phyloP scores from a whole-genome alignment of 768 basidiomycete genomes.

The Lenzites betulinus region DNA sequence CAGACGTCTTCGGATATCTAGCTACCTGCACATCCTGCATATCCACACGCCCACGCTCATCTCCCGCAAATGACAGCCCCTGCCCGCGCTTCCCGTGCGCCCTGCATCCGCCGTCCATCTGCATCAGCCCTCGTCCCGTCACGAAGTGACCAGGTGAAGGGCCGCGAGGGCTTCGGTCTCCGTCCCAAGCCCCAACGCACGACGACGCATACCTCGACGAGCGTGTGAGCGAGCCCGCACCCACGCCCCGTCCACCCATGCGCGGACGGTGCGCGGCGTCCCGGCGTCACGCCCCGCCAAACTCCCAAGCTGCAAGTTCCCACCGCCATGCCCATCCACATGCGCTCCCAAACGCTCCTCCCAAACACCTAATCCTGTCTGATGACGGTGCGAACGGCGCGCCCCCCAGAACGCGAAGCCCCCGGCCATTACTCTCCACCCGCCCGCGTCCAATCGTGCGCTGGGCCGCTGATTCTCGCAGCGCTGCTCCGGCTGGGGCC shows the following conservation, averaged over 20 bases:
- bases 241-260: not conserved
- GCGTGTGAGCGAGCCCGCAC: too few relatives aligned
- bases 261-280: not conserved
- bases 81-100: not conserved
- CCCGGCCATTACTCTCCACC: not conserved
- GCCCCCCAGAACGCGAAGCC: not conserved
- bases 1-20: not conserved
- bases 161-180: not conserved
- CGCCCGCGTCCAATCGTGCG: too few relatives aligned
- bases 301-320: too few relatives aligned
- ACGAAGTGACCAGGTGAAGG: conserved; percentile 2
- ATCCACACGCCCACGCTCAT: not conserved
- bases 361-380: not conserved
- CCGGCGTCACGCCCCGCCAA: not conserved
- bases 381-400: conserved; percentile 12
- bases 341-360: not conserved
- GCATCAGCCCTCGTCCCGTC: conserved; percentile 4
- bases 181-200: too few relatives aligned
- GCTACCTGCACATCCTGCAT: not conserved
- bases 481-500: too few relatives aligned
- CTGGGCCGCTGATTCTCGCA: too few relatives aligned
- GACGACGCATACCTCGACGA: too few relatives aligned
- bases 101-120: not conserved
- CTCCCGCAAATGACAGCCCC: not conserved
- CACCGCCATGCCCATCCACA: not conserved